Evolutionary conservation across 208 protist genomes (phyloP).

Genomic region (Herpetomonas samuelpessoai): DNA sequence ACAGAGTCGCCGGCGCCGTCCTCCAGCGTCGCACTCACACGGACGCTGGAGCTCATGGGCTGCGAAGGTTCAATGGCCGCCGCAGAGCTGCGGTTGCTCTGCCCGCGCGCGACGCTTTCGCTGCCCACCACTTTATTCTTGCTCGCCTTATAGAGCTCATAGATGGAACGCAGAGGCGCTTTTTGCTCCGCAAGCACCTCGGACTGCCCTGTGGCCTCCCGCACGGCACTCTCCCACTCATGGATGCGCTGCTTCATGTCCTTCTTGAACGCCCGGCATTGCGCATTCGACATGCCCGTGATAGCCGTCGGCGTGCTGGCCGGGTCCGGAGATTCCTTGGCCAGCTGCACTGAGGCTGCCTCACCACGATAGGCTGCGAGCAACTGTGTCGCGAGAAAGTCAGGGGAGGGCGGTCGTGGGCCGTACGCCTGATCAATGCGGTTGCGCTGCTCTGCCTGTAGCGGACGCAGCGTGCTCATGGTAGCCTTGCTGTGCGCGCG

Average conservation of each 20-base stretch:
- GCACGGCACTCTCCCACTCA: constrained; percentile 79
- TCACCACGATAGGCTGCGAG: constrained; percentile 72
- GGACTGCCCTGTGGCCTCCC: constrained; percentile 55
- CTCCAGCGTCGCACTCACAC: neutral
- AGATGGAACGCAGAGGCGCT: constrained; percentile 66
- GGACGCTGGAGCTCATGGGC: neutral
- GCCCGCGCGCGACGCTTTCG: constrained; percentile 20
- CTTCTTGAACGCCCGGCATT: constrained; percentile 78
- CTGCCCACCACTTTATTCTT: constrained; percentile 53
- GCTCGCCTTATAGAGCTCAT: constrained; percentile 78
- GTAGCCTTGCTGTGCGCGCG: constrained; percentile 58
- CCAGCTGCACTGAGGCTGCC: constrained; percentile 53
- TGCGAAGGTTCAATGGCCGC: neutral
- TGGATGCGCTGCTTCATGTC: constrained; percentile 89
- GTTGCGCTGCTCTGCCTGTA: constrained; percentile 77
- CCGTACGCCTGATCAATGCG: constrained; percentile 70
- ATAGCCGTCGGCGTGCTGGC: constrained; percentile 26
- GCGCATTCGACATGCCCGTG: constrained; percentile 43
- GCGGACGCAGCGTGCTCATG: constrained; percentile 57
- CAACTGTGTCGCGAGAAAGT: constrained; percentile 67
- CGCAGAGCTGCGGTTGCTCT: constrained; percentile 10
- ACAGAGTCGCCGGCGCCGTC: constrained; percentile 8
- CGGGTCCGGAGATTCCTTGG: constrained; percentile 43
- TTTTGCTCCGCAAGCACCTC: constrained; percentile 73
- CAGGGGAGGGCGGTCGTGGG: constrained; percentile 36